Base-by-base conservation (phyloP, 371 early-diverging fungal species). In the Apophysomyces variabilis region DNA sequence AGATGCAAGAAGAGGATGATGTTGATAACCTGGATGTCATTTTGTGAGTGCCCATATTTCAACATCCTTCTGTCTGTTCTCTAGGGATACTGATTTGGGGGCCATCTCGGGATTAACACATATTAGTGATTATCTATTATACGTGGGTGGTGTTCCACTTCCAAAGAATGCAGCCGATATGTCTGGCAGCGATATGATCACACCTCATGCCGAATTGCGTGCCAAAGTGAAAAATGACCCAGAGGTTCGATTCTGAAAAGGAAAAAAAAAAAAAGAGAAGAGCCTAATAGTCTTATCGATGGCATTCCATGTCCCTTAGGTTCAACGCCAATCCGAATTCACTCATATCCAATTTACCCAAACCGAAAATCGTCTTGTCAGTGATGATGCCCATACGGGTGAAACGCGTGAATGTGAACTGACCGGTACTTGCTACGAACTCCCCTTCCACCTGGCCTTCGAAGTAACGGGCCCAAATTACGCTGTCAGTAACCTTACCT, bases 121-220 rank as follows among this genome's bases (percentile, higher is more conserved):
- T 36, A 35, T 4, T 58, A 78, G 79, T 58, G 79, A 79, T 37
- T 79, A 79, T 60, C 38, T 79, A 45, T n/a, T 79, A 11, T 64
- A 66, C 11, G 32, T 76, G 38, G 67, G 70, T 14, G 67, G 69
- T 44, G 66, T 60, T 12, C 64, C 74, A 9, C 35, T 70, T 1
- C 62, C 70, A 47, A 62, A 45, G 0, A 68, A 74, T 63, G 60
- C 72, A 43, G 69, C 70, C n/a, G 67, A 68, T 65, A 43, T 78
- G 38, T 71, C 70, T 7, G 60, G 58, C 37, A 62, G 59, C 11
- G 68, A 72, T 41, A 68, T 74, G 21, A 35, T 76, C 7, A 41
- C 60, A n/a, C 69, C 72, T 5, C 68, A 74, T 62, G 65, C 57
- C 9, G 68, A 69, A 26, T 13, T 79, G 8, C 74, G 76, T 8